A percentile compares a stretch with the other conserved stretches of the same genome.
Evolutionary conservation across 2,329 filamentous ascomycete species (phyloP).

Genomic region (Penicillium sp.): DNA sequence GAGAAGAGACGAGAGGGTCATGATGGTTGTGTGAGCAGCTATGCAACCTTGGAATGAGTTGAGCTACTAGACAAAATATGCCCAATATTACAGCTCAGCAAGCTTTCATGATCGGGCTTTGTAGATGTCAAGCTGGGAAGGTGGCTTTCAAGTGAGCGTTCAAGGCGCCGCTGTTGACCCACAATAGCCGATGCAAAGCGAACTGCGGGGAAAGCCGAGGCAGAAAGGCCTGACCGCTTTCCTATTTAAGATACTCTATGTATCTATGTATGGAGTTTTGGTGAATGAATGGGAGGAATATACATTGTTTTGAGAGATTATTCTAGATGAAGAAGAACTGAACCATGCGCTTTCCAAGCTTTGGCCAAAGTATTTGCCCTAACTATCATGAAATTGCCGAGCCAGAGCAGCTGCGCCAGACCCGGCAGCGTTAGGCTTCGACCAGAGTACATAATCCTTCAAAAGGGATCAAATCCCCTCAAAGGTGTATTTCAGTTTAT

Average conservation of each 20-base stretch:
- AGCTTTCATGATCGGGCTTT: constrained; percentile 10
- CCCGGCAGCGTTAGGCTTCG: no score
- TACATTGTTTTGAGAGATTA: no score
- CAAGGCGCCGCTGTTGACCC: constrained; percentile 18
- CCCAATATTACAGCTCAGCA: constrained; percentile 1
- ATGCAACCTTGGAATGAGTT: neutral
- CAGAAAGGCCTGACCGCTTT: constrained; percentile 9
- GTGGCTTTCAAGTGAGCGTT: constrained; percentile 7
- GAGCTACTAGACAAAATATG: constrained; percentile 4
- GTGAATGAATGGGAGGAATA: no score
- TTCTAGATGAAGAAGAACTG: no score
- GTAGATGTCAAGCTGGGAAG: constrained; percentile 3
- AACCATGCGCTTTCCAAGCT: no score
- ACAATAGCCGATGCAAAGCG: constrained; percentile 32
- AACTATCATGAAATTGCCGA: no score
- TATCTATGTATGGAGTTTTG: neutral
- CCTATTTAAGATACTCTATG: neutral
- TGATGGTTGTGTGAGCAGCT: constrained; percentile 13
- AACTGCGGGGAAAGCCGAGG: constrained; percentile 31
- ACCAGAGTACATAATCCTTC: no score
- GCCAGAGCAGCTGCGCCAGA: no score
- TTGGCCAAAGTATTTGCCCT: no score
- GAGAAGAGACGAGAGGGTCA: constrained; percentile 39
- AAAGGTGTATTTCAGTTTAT: no score
- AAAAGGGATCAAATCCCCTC: no score